These are phyloP conservation scores for Penicillium thymicola DNA, from an alignment of 2,329 filamentous ascomycete genomes.

Conservation along the genomic window DNA sequence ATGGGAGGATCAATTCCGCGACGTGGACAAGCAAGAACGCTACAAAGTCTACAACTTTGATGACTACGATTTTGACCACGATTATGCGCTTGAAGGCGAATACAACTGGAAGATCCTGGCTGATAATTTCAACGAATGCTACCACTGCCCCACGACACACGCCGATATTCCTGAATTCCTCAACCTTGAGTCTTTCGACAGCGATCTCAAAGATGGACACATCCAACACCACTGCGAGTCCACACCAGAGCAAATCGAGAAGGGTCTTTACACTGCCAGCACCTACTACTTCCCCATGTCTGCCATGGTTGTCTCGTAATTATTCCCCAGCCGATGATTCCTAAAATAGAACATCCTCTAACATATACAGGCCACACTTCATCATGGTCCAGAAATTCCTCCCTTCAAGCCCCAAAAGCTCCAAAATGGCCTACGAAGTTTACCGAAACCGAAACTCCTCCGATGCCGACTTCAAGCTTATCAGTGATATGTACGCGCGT, in stretches of 20 bases:
- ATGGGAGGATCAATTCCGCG: slow-evolving; percentile 22
- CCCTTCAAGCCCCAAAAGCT: slow-evolving; percentile 50
- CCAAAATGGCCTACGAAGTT: slow-evolving; percentile 61
- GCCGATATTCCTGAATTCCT: slow-evolving; percentile 57
- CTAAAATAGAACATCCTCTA: slow-evolving; percentile 21
- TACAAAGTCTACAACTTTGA: slow-evolving; percentile 23
- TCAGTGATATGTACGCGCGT: slow-evolving; percentile 60
- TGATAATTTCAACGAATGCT: slow-evolving; percentile 51
- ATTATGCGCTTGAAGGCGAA: slow-evolving; percentile 21
- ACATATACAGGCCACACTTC: slow-evolving; percentile 52
- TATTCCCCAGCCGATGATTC: neutral
- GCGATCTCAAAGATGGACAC: slow-evolving; percentile 48
- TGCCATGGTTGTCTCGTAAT: slow-evolving; percentile 33
- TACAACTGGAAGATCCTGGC: slow-evolving; percentile 27
- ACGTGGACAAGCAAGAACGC: slow-evolving; percentile 22
- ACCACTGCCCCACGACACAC: slow-evolving; percentile 60
- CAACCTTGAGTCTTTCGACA: slow-evolving; percentile 55
- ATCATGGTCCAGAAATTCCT: slow-evolving; percentile 64
- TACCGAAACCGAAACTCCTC: slow-evolving; percentile 59
- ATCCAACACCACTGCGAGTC: slow-evolving; percentile 52
- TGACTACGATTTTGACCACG: slow-evolving; percentile 21
- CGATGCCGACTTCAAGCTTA: slow-evolving; percentile 57
- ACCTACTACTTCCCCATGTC: slow-evolving; percentile 35
- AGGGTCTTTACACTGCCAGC: slow-evolving; percentile 42
- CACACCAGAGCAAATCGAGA: slow-evolving; percentile 48